A percentile compares a stretch with the other conserved stretches of the same genome.
Conservation (phyloP, 2,329 filamentous ascomycete genomes). For the Venturia asperata region DNA sequence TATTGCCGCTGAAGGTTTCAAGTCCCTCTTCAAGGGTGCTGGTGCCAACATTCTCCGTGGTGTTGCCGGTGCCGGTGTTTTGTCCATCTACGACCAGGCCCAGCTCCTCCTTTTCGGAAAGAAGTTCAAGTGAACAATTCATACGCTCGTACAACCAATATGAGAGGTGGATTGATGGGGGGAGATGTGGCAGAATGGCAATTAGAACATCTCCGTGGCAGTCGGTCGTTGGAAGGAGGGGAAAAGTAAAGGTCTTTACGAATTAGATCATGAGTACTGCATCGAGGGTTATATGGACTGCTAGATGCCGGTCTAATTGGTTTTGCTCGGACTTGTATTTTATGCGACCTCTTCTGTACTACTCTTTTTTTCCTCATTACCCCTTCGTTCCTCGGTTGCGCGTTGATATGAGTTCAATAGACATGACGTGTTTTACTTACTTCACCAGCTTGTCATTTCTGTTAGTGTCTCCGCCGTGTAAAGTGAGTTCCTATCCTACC, state of each 20-base stretch:
- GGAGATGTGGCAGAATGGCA: conserved; percentile 5
- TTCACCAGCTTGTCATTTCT: neutral
- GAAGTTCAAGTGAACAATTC: conserved; percentile 67
- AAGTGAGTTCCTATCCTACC: neutral
- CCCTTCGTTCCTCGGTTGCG: conserved; percentile 3
- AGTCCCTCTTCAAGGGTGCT: conserved; percentile 99
- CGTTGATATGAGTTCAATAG: conserved; percentile 1
- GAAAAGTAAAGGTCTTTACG: conserved; percentile 15
- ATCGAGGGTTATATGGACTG: conserved; percentile 6
- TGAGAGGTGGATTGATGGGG: neutral
- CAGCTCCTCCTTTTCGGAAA: conserved; percentile 99
- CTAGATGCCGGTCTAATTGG: conserved; percentile 12
- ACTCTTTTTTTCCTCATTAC: conserved; percentile 8
- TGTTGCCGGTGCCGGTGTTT: conserved; percentile 99
- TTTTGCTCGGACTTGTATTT: conserved; percentile 17
- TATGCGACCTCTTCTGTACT: conserved; percentile 18
- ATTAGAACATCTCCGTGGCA: conserved; percentile 7
- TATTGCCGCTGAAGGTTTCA: conserved; percentile 88
- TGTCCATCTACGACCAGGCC: conserved; percentile 99
- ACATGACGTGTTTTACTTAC: neutral
- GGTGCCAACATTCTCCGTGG: conserved; percentile 99
- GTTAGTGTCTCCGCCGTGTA: neutral
- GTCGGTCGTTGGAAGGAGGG: conserved; percentile 7
- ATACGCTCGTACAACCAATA: conserved; percentile 3
- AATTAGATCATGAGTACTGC: conserved; percentile 17